Percentiles rank a stretch among this genome's conserved stretches.
Conservation (phyloP, 352 stramenopile genomes). For the Sclerospora graminicola region DNA sequence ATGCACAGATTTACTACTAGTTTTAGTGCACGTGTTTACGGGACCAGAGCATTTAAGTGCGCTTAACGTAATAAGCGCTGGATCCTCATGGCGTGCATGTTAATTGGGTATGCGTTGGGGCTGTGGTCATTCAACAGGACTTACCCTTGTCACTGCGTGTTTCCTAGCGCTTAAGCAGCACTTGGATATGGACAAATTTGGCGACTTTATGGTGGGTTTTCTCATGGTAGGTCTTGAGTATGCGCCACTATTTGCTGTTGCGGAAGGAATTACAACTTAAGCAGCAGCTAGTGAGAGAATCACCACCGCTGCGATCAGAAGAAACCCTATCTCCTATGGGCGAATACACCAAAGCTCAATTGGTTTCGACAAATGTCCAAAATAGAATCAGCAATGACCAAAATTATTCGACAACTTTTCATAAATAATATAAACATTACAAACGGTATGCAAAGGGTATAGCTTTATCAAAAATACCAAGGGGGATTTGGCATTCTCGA, state of each 20-base stretch:
- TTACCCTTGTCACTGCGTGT: conserved; percentile 52
- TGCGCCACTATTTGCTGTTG: conserved; percentile 41
- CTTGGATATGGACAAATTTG: conserved; percentile 36
- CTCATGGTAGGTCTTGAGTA: conserved; percentile 60
- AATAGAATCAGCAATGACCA: too few relatives aligned
- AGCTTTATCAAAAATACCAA: too few relatives aligned
- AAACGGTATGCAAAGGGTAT: too few relatives aligned
- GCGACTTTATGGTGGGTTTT: conserved; percentile 60
- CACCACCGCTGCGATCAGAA: conserved; percentile 21
- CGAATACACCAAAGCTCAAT: too few relatives aligned
- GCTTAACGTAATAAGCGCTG: conserved; percentile 72
- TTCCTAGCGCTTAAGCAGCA: conserved; percentile 49
- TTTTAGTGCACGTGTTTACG: conserved; percentile 42
- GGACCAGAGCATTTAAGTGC: conserved; percentile 83
- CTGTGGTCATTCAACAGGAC: conserved; percentile 73
- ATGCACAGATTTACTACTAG: conserved; percentile 29
- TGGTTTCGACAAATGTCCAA: too few relatives aligned
- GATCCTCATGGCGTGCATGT: conserved; percentile 58
- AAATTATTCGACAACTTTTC: too few relatives aligned
- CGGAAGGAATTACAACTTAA: conserved; percentile 19
- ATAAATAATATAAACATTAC: too few relatives aligned
- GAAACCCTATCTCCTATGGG: background rate
- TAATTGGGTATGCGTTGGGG: conserved; percentile 82
- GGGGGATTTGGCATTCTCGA: too few relatives aligned
- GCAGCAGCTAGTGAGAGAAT: conserved; percentile 15